Percentiles rank a stretch among this genome's conserved stretches.
These are phyloP conservation scores for Salix exigua DNA, from an alignment of 345 rosid species.

Conservation along the genomic window DNA sequence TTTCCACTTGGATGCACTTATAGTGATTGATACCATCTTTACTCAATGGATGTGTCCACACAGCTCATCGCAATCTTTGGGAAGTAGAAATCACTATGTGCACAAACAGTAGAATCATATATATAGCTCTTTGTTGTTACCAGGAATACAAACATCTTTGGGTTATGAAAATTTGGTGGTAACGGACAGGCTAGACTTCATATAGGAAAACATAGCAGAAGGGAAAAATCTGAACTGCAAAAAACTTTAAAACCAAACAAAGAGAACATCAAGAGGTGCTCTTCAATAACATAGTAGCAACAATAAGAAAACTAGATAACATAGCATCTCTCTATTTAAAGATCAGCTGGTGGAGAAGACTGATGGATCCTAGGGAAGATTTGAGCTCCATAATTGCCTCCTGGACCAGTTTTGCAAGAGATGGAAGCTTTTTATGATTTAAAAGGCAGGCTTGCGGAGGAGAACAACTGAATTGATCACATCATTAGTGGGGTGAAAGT, in stretches of 20 bases:
- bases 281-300: not conserved
- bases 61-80: no score
- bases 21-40: no score
- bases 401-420: not conserved
- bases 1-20: no score
- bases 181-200: no score
- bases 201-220: not conserved
- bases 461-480: conserved; percentile 40
- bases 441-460: conserved; percentile 20
- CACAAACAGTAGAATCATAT: no score
- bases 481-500: conserved; percentile 34
- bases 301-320: not conserved
- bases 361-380: not conserved
- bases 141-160: not conserved
- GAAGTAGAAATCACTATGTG: no score
- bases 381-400: not conserved
- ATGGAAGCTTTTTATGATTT: not conserved
- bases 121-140: no score
- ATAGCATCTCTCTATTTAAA: no score
- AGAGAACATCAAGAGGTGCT: no score
- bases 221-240: not conserved
- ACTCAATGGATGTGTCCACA: no score
- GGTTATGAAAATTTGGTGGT: no score
- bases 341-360: not conserved
- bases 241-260: not conserved